These are phyloP conservation scores for Lasiodiplodia gonubiensis DNA, from an alignment of 2,329 filamentous ascomycete species.

Conservation along the genomic window DNA sequence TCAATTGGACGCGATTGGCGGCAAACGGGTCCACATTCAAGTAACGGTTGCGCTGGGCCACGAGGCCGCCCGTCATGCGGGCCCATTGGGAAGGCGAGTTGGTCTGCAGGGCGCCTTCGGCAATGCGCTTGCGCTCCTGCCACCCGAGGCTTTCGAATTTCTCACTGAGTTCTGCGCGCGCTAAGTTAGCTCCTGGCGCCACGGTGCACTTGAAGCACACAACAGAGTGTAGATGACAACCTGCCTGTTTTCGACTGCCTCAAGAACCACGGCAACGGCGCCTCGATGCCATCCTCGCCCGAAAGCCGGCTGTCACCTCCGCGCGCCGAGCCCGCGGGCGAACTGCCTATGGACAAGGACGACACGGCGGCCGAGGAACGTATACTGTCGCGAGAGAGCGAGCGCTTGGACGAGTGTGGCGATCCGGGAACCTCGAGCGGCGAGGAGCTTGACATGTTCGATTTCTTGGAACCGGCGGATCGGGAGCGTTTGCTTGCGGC, in stretches of 20 bases:
- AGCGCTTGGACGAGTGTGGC: constrained; percentile 46
- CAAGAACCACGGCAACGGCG: constrained; percentile 51
- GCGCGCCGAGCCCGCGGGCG: constrained; percentile 35
- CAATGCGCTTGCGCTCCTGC: constrained; percentile 62
- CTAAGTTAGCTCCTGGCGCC: constrained; percentile 18
- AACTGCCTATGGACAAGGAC: constrained; percentile 37
- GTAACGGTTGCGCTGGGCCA: constrained; percentile 78
- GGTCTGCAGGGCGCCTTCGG: constrained; percentile 42
- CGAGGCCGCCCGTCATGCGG: constrained; percentile 62
- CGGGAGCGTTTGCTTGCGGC: constrained; percentile 40
- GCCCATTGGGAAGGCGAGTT: constrained; percentile 60
- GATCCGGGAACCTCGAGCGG: constrained; percentile 33
- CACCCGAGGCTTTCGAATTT: constrained; percentile 68
- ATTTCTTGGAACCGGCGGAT: constrained; percentile 34
- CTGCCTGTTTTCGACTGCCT: constrained; percentile 55
- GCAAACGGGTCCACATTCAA: constrained; percentile 88
- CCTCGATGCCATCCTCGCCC: constrained; percentile 10
- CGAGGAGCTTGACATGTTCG: constrained; percentile 35
- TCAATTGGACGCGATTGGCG: constrained; percentile 80
- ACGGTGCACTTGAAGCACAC: constrained; percentile 2
- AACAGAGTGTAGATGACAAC: constrained; percentile 43
- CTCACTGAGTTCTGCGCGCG: constrained; percentile 58
- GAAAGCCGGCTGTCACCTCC: not conserved
- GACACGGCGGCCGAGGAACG: constrained; percentile 38
- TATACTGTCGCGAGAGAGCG: constrained; percentile 47